Conservation (phyloP, 2,329 filamentous ascomycete genomes). For the Podosphaera aphanis region DNA sequence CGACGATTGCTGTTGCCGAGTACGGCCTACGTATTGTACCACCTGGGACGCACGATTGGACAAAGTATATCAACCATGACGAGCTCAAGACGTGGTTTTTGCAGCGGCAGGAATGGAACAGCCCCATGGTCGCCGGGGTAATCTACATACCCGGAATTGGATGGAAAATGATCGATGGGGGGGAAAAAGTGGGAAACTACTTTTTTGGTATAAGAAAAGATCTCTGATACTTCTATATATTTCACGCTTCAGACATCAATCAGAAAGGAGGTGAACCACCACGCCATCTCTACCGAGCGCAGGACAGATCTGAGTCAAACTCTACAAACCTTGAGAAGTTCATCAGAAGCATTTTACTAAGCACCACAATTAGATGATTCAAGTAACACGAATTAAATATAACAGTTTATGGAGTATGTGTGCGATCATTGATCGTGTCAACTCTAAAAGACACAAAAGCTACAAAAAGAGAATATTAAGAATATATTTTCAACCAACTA, state of each 20-base stretch:
- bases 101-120: slow-evolving; percentile 30
- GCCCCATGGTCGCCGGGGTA: slow-evolving; percentile 47
- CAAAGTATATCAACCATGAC: slow-evolving; percentile 74
- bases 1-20: slow-evolving; percentile 81
- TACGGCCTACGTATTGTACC: slow-evolving; percentile 73
- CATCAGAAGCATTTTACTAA: no score
- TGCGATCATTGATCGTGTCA: no score
- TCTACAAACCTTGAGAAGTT: no score
- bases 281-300: neutral
- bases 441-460: no score
- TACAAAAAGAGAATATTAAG: no score
- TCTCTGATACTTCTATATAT: neutral
- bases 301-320: no score
- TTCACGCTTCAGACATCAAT: neutral
- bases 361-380: no score
- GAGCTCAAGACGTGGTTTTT: slow-evolving; percentile 42
- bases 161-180: slow-evolving; percentile 62
- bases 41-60: slow-evolving; percentile 84
- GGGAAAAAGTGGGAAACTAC: slow-evolving; percentile 81
- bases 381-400: no score
- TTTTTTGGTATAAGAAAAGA: slow-evolving; percentile 64
- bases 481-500: no score
- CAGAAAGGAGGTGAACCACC: neutral
- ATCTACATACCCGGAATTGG: slow-evolving; percentile 77
- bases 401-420: no score